These are phyloP conservation scores for Planoprotostelium fungivorum DNA, from an alignment of 78 protist genomes.

Conservation along the genomic window DNA sequence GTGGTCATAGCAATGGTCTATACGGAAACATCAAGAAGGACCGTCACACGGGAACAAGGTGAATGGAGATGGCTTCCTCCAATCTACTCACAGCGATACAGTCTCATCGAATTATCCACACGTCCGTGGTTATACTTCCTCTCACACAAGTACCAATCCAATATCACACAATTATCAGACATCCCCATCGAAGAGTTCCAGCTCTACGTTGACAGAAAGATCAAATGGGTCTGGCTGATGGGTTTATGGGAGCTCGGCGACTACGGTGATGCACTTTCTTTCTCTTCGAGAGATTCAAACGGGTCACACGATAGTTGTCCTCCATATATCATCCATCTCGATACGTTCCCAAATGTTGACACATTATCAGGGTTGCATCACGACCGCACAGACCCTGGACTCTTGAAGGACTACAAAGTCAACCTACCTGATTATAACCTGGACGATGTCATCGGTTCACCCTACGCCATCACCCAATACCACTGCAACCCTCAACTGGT, in stretches of 20 bases:
- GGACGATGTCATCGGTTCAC: constrained; percentile 87
- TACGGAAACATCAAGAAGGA: too few relatives aligned
- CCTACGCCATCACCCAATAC: constrained; percentile 77
- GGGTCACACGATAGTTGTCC: too few relatives aligned
- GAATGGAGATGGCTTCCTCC: too few relatives aligned
- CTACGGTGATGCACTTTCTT: constrained; percentile 23
- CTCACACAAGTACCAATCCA: constrained; percentile 44
- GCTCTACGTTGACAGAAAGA: constrained; percentile 30
- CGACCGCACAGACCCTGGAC: constrained; percentile 68
- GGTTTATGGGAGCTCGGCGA: constrained; percentile 86
- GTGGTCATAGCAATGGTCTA: too few relatives aligned
- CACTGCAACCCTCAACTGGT: constrained; percentile 47
- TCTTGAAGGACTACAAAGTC: constrained; percentile 43
- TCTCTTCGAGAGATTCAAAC: background rate
- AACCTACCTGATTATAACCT: constrained; percentile 49
- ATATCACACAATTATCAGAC: constrained; percentile 2
- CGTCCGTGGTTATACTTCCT: constrained; percentile 66
- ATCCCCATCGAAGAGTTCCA: background rate
- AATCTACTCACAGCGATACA: background rate
- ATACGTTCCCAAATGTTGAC: background rate
- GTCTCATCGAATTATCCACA: constrained; percentile 24
- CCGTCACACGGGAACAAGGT: too few relatives aligned
- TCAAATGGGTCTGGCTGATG: constrained; percentile 77
- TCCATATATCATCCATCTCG: too few relatives aligned
- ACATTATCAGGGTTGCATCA: constrained; percentile 4